These are phyloP conservation scores for Globisporangium nagaii DNA, from an alignment of 352 stramenopile genomes.

Conservation along the genomic window DNA sequence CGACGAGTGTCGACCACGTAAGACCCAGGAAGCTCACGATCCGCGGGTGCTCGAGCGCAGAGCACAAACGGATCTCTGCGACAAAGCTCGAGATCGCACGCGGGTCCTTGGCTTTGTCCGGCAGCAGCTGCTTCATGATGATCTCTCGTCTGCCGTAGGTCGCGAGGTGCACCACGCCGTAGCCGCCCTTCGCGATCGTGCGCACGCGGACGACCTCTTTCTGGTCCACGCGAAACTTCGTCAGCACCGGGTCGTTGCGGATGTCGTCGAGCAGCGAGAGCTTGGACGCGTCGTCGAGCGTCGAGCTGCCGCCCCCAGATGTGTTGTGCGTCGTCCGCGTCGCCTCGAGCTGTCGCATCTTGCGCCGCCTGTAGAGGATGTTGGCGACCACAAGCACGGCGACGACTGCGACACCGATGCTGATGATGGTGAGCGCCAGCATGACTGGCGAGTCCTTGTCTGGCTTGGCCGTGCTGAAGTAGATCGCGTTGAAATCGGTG, in stretches of 20 bases:
- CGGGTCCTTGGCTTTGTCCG: constrained; percentile 11
- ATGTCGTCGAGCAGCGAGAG: constrained; percentile 37
- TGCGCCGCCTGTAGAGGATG: constrained; percentile 8
- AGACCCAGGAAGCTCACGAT: constrained; percentile 23
- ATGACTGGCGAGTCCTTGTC: background rate
- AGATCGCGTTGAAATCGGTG: constrained; percentile 7
- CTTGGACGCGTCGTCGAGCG: constrained; percentile 16
- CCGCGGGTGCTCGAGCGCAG: constrained; percentile 17
- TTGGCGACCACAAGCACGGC: background rate
- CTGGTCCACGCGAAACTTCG: constrained; percentile 42
- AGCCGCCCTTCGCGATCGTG: constrained; percentile 45
- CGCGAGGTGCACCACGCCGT: constrained; percentile 45
- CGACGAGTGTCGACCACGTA: constrained; percentile 15
- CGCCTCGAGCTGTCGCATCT: constrained; percentile 9
- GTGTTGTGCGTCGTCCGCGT: constrained; percentile 7
- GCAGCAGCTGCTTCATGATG: constrained; percentile 10
- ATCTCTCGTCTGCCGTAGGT: constrained; percentile 26
- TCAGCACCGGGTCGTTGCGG: constrained; percentile 39
- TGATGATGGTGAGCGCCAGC: constrained; percentile 4
- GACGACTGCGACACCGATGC: constrained; percentile 1
- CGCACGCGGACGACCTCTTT: constrained; percentile 26
- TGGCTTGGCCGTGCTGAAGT: background rate
- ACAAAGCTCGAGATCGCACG: constrained; percentile 25
- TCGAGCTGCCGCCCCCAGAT: background rate
- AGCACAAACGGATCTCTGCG: constrained; percentile 18